Evolutionary conservation across 805 yeast species (phyloP), one percentile per base, ranked within the genome.

Genomic region (Blastobotrys chiropterorum): DNA sequence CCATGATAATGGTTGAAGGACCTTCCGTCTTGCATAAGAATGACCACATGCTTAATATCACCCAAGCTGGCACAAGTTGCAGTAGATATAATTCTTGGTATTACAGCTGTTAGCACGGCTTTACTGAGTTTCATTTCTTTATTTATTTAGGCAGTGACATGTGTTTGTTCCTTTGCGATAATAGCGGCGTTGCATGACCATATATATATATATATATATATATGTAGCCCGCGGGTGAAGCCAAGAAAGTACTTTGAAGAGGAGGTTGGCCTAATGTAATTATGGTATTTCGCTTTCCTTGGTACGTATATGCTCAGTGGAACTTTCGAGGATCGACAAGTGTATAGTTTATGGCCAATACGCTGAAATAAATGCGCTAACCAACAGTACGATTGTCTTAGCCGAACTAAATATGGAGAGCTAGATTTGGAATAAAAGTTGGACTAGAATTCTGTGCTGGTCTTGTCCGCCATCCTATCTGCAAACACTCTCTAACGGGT

Each of bases 1-100:
- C 62, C 65, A 46, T 54, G 58, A 52, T 60, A 61, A 38, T 57
- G 62, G 49, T 61, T 62, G 48, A 60, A 61, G 30, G 65, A 62
- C 34, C 64, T 56, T 53, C 60, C 60, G 50, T 61, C 65, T 41
- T 61, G 65, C 65, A 61, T 61, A 50, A 59, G 56, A 38, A 52
- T 46, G 40, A 61, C 62, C 31, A 60, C 51, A 48, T 61, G 63
- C 41, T 46, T 41, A 43, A 56, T 53, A 11, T 26, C 34, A n/a
- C n/a, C n/a, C n/a, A n/a, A n/a, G n/a, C n/a, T n/a, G n/a, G n/a
- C n/a, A n/a, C n/a, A n/a, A n/a, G n/a, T n/a, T n/a, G n/a, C n/a
- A n/a, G n/a, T n/a, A n/a, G n/a, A n/a, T n/a, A n/a, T n/a, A n/a
- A n/a, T n/a, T n/a, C n/a, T n/a, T n/a, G n/a, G n/a, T n/a, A n/a